Conservation (phyloP, 345 rosid genomes). For the Laguncularia racemosa region DNA sequence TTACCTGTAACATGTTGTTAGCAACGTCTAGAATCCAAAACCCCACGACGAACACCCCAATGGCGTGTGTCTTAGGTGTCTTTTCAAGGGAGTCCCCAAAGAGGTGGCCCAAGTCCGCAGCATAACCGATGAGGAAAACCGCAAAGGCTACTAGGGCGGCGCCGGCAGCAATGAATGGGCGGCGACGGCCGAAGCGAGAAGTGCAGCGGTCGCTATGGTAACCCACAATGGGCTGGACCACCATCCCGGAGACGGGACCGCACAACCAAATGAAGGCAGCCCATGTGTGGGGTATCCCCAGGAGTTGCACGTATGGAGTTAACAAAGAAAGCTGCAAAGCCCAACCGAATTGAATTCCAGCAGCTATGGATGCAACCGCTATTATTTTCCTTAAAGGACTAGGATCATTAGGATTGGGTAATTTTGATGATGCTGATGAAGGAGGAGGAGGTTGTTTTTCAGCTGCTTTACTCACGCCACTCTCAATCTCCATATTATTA, state of each 20-base stretch:
- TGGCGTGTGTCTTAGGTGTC: constrained; percentile 48
- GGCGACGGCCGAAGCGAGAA: constrained; percentile 75
- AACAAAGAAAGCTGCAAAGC: constrained; percentile 79
- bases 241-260: constrained; percentile 82
- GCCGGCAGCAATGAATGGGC: constrained; percentile 71
- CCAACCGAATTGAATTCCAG: constrained; percentile 95
- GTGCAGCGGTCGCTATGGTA: constrained; percentile 74
- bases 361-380: constrained; percentile 67
- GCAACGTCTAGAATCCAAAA: constrained; percentile 93
- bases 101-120: constrained; percentile 65
- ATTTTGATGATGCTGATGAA: not conserved
- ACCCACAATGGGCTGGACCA: constrained; percentile 87
- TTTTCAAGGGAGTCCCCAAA: constrained; percentile 36
- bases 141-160: constrained; percentile 43
- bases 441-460: not conserved
- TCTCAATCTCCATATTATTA: too few relatives aligned
- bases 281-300: constrained; percentile 86
- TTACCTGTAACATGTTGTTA: constrained; percentile 52
- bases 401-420: too few relatives aligned
- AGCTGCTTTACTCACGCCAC: not conserved
- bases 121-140: constrained; percentile 72
- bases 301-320: constrained; percentile 80
- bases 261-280: constrained; percentile 89
- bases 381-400: constrained; percentile 40
- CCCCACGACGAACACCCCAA: constrained; percentile 59